phyloP scores from a whole-genome alignment of 2,329 filamentous ascomycete species.

The Fusarium euwallaceae region DNA sequence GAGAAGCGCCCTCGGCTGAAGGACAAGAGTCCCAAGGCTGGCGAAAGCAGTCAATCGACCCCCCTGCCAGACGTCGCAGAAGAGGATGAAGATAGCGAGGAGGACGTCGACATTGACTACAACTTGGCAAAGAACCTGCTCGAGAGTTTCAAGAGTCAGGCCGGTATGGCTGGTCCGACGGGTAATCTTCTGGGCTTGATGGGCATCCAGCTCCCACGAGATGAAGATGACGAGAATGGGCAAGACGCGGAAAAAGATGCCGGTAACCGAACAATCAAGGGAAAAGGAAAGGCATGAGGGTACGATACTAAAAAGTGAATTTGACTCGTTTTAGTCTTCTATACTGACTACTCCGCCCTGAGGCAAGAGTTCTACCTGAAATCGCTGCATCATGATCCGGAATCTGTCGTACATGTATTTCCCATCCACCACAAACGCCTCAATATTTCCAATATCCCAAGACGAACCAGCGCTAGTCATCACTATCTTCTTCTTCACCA shows the following conservation, averaged over 20 bases:
- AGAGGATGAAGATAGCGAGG: conserved; percentile 64
- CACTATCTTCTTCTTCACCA: conserved; percentile 38
- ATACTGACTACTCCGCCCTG: background rate
- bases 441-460: background rate
- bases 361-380: background rate
- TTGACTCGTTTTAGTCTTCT: background rate
- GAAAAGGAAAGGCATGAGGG: conserved; percentile 15
- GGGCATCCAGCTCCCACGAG: conserved; percentile 84
- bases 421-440: background rate
- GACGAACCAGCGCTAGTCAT: conserved; percentile 1
- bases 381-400: conserved; percentile 15
- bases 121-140: conserved; percentile 91
- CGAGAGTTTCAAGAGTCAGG: conserved; percentile 93
- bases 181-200: conserved; percentile 90
- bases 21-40: conserved; percentile 39
- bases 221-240: conserved; percentile 71
- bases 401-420: conserved; percentile 21
- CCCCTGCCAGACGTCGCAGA: conserved; percentile 52
- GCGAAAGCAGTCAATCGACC: conserved; percentile 17
- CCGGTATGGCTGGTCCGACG: conserved; percentile 85
- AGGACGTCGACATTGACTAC: conserved; percentile 82
- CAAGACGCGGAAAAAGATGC: conserved; percentile 40
- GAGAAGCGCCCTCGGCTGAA: conserved; percentile 50
- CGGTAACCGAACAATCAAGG: conserved; percentile 10
- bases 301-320: background rate